Evolutionary conservation across 2,329 filamentous ascomycete species (phyloP), one percentile per base, ranked within the genome.

Genomic region (Claviceps paspali): DNA sequence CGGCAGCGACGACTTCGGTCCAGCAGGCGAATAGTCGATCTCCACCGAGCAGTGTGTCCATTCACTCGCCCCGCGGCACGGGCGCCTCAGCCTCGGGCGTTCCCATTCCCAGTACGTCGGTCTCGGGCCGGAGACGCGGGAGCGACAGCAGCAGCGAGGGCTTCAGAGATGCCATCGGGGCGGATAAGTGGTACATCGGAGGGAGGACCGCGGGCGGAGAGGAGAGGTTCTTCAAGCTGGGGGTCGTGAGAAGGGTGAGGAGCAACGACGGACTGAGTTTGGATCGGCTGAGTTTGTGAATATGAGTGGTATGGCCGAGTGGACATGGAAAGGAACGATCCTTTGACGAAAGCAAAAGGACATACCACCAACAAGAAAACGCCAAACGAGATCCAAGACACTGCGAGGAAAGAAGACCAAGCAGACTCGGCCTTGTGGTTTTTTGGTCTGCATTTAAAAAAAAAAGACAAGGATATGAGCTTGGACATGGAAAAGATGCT

Each of bases 131-230:
- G 11, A 65, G 79, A 39, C 67, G 82, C 39, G 82, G 80, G 19
- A 84, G 79, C 47, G 81, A 86, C 47, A 83, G 77, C 56, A 80
- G 73, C 44, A 77, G 70, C 37, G 82, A 86, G 50, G 82, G 81
- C 2, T 86, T 86, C 54, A 65, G 79, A 36, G 81, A 86, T 43
- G 77, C 76, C 26, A 57, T 76, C 34, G 79, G 78, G 2, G 70
- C 73, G 2, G 82, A 87, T 45, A 85, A 82, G 59, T 84, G 81
- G 79, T 87, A 86, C 50, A 82, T 87, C 38, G 82, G 82, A 17
- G 82, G 82, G 6, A 64, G 79, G 51, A 86, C 81, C 21, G 79
- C 81, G 1, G 68, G 62, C 1, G 82, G 82, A n/a, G 82, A 87
- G 50, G 82, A 87, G 54, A 73, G 73, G 50, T 86, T 84, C 60